Evolutionary conservation across 345 rosid genomes (phyloP), one percentile per base, ranked within the genome.

Genomic region (Hibiscus tridactylites): DNA sequence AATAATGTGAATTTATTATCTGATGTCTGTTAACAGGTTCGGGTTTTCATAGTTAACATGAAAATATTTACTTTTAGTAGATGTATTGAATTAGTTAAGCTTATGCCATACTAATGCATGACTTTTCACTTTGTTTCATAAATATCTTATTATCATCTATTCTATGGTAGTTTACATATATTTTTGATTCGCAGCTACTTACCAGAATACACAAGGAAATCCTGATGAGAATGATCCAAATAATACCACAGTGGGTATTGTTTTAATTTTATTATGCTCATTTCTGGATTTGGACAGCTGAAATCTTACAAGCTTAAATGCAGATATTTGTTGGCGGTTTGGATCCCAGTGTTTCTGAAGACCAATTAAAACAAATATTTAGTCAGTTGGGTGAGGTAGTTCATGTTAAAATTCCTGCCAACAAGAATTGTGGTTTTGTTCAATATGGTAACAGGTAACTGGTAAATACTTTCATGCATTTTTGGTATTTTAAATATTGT

Each of bases 391-490:
- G 99, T 6, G 93, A 91, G 74, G 77, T 95, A 70, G 88, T 90
- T 77, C 96, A 90, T 82, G 97, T 95, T 79, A 92, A 95, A 86
- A 95, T 95, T 70, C 97, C 99, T 16, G 80, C 85, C 39, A 93
- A 93, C 84, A 95, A 95, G 80, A 90, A 96, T 50, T 95, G 99
- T 75, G 97, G 99, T 53, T 95, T 95, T 80, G 99, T 95, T 83
- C 99, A 95, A 72, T 95, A 85, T 75, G 92, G 91, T 68, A 86
- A 82, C 78, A 86, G 99, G 99, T 90, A 84, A 46, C 2, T 19
- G 46, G 15, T 61, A 37, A 65, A 67, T 76, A 47, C 15, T 24
- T 9, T 1, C 28, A 52, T 35, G 21, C 5, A 49, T 21, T 13
- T 62, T 63, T 12, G n/a, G 42, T 42, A 7, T 53, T n/a, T 17